These are phyloP conservation scores for Acanthamoeba lenticulata DNA, from an alignment of 208 protist species.

Conservation along the genomic window DNA sequence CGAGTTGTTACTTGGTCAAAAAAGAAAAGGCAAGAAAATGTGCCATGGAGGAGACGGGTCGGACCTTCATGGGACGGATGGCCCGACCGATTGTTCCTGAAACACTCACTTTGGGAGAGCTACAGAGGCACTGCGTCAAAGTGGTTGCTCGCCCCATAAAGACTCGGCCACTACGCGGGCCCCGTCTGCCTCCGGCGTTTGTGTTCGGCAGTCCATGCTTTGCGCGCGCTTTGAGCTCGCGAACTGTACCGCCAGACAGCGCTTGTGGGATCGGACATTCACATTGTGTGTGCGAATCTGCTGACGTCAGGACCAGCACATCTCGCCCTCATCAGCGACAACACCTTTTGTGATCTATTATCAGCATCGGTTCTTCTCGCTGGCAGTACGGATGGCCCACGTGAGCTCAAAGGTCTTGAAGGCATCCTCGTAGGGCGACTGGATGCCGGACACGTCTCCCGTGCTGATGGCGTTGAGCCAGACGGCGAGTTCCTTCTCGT, in stretches of 20 bases:
- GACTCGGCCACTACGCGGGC: slow-evolving; percentile 42
- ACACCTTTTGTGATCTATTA: neutral
- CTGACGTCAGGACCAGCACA: neutral
- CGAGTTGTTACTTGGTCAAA: too few relatives aligned
- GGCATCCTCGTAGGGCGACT: slow-evolving; percentile 48
- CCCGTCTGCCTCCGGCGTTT: slow-evolving; percentile 38
- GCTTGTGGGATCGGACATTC: too few relatives aligned
- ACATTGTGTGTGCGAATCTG: too few relatives aligned
- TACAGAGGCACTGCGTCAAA: neutral
- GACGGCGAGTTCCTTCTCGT: neutral
- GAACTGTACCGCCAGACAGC: too few relatives aligned
- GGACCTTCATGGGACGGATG: neutral
- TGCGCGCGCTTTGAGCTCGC: too few relatives aligned
- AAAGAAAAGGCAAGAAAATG: neutral
- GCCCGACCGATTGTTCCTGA: slow-evolving; percentile 30
- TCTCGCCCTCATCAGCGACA: neutral
- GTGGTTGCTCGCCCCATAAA: slow-evolving; percentile 53
- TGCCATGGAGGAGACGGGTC: slow-evolving; percentile 42
- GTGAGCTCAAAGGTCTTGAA: slow-evolving; percentile 63
- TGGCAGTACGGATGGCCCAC: slow-evolving; percentile 17
- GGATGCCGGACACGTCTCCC: neutral
- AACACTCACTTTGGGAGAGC: neutral
- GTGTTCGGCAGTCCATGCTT: too few relatives aligned
- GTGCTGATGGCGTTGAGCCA: slow-evolving; percentile 43
- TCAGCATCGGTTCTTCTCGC: slow-evolving; percentile 12